Evolutionary conservation across 2,329 filamentous ascomycete genomes (phyloP).

Genomic region (Pseudohalonectria lignicola): DNA sequence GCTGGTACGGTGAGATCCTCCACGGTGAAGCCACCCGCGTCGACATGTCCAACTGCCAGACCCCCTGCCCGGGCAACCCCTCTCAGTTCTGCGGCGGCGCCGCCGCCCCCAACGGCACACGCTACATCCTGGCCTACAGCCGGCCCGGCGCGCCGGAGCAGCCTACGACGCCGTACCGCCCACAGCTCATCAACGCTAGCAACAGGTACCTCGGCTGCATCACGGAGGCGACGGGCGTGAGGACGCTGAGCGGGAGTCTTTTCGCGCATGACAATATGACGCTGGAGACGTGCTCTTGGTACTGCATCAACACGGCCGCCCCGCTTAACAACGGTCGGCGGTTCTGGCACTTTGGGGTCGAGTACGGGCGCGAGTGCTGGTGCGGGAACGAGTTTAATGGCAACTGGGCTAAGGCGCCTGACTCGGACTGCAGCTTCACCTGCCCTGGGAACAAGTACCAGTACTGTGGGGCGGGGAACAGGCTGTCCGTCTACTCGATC

Average conservation of each 20-base stretch:
- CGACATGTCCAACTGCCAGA: slow-evolving; percentile 21
- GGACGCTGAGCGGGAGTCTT: slow-evolving; percentile 40
- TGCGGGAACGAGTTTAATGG: slow-evolving; percentile 25
- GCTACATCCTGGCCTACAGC: too few relatives aligned
- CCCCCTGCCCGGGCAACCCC: slow-evolving; percentile 22
- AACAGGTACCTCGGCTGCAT: slow-evolving; percentile 42
- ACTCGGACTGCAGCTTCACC: slow-evolving; percentile 24
- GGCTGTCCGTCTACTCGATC: too few relatives aligned
- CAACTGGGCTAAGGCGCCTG: slow-evolving; percentile 18
- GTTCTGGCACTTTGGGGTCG: slow-evolving; percentile 35
- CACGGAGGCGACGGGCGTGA: slow-evolving; percentile 38
- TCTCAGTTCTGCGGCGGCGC: slow-evolving; percentile 24
- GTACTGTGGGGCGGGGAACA: slow-evolving; percentile 25
- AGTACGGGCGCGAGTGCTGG: slow-evolving; percentile 29
- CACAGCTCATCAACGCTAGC: slow-evolving; percentile 19
- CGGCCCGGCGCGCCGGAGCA: too few relatives aligned
- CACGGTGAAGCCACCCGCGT: slow-evolving; percentile 17
- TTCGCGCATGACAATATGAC: slow-evolving; percentile 34
- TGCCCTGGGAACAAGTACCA: slow-evolving; percentile 22
- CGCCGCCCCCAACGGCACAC: too few relatives aligned
- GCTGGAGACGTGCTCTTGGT: slow-evolving; percentile 32
- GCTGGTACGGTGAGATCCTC: slow-evolving; percentile 37
- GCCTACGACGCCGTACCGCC: neutral
- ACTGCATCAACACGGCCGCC: too few relatives aligned
- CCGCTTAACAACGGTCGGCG: too few relatives aligned